phyloP scores from a whole-genome alignment of 2,329 filamentous ascomycete genomes.

The Fonsecaea multimorphosa region DNA sequence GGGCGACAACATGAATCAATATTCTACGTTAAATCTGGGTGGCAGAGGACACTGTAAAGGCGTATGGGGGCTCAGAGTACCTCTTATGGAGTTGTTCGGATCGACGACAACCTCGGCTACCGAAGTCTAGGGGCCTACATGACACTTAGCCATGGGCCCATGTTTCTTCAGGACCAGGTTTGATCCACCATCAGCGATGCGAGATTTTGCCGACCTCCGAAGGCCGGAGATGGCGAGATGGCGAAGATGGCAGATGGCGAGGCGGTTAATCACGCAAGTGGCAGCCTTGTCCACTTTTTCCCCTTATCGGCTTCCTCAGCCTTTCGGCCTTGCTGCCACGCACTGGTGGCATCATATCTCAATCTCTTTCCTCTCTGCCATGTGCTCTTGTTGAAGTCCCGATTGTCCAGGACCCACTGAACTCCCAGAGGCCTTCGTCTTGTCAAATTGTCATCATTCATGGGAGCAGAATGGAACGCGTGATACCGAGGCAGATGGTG shows the following conservation, averaged over 20 bases:
- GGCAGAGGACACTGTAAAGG: no score
- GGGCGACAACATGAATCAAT: not conserved
- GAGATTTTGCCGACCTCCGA: slow-evolving; percentile 16
- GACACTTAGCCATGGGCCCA: not conserved
- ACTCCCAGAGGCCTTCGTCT: not conserved
- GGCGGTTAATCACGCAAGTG: no score
- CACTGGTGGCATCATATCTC: not conserved
- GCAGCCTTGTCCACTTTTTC: slow-evolving; percentile 17
- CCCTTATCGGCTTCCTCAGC: not conserved
- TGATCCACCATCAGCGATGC: not conserved
- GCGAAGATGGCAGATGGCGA: no score
- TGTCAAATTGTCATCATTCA: not conserved
- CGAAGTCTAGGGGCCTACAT: not conserved
- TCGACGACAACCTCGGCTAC: not conserved
- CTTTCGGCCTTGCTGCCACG: not conserved
- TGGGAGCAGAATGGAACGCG: not conserved
- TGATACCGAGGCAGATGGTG: slow-evolving; percentile 1
- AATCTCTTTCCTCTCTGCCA: not conserved
- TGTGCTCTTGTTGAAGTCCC: not conserved
- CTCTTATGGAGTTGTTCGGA: not conserved
- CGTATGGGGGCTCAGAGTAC: not conserved
- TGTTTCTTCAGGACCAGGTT: not conserved
- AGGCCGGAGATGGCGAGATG: not conserved
- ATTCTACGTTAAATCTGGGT: no score
- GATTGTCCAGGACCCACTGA: not conserved